Evolutionary conservation across 73 alveolate genomes (phyloP), one percentile per base, ranked within the genome.

Genomic region (Tetrahymena malaccensis): DNA sequence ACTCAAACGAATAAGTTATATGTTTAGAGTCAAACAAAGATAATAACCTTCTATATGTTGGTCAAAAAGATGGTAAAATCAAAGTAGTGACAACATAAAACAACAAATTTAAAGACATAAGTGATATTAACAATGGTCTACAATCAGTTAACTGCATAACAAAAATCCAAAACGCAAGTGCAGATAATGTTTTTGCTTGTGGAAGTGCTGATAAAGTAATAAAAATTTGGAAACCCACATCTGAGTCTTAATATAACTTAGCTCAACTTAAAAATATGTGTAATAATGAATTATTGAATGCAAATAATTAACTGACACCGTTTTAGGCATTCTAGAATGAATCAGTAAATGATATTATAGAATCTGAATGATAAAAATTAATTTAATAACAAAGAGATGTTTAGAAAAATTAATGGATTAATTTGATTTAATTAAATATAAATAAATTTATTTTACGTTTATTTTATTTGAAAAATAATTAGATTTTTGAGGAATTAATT

Each of bases 1-100:
- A 97, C 95, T 93, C 96, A 97, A 97, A 93, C 96, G 55, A 96
- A 96, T 85, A 55, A 94, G 15, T 43, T 94, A 9, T 96, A 40
- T 50, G 95, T 95, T 56, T 96, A 94, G 85, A 50, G 33, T 43
- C 94, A 94, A 35, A 35, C 43, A 43, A 96, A 40, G 89, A 70
- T 70, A 70, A 70, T 70, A 70, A 70, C 21, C 58, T 93, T 35
- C 84, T 97, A 22, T 96, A 94, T 84, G 84, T 97, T 1, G 99
- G 98, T 5, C 95, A 97, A 17, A 97, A 96, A 44, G 99, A 97
- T 33, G 99, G 99, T 19, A 85, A 85, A 19, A 94, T 97, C 9
- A 97, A 97, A 84, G 98, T 96, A 2, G 37, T 70, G 37, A 70
- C 89, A 25, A 70, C 89, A 10, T 70, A 70, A 70, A 70, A 70